Conservation (phyloP, 345 rosid genomes). For the Moricandia moricandioides region DNA sequence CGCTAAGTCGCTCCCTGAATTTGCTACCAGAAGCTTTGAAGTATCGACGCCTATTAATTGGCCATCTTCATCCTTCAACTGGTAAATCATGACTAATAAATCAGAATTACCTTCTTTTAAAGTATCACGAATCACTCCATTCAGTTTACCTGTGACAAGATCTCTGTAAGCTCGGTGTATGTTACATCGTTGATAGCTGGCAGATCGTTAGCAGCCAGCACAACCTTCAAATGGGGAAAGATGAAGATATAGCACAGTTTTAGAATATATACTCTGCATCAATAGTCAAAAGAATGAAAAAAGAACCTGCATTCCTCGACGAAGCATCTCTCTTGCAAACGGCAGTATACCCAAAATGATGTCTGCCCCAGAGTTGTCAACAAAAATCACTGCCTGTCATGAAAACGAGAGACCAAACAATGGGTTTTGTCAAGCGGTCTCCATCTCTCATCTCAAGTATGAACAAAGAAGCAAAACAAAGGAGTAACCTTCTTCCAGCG, state of each 20-base stretch:
- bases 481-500: slow-evolving; percentile 84
- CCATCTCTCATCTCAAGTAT: not conserved
- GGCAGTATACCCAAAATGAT: slow-evolving; percentile 89
- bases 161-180: slow-evolving; percentile 72
- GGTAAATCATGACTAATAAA: slow-evolving; percentile 33
- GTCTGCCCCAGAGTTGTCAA: slow-evolving; percentile 99
- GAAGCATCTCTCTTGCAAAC: slow-evolving; percentile 87
- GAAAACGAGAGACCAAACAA: slow-evolving; percentile 1
- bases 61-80: slow-evolving; percentile 89
- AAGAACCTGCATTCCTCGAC: slow-evolving; percentile 75
- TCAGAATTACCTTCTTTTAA: slow-evolving; percentile 10
- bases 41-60: slow-evolving; percentile 71
- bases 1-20: slow-evolving; percentile 95
- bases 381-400: slow-evolving; percentile 84
- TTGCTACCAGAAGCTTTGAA: slow-evolving; percentile 76
- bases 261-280: slow-evolving; percentile 4
- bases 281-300: slow-evolving; percentile 7
- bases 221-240: slow-evolving; percentile 52
- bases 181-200: slow-evolving; percentile 96
- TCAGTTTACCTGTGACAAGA: slow-evolving; percentile 64
- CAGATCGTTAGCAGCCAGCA: slow-evolving; percentile 90
- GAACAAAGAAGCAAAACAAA: slow-evolving; percentile 15
- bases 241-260: not conserved
- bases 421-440: not conserved
- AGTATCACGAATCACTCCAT: not conserved